Evolutionary conservation across 2,329 filamentous ascomycete species (phyloP), one percentile per base, ranked within the genome.

Genomic region (Pyrenochaeta sp.): DNA sequence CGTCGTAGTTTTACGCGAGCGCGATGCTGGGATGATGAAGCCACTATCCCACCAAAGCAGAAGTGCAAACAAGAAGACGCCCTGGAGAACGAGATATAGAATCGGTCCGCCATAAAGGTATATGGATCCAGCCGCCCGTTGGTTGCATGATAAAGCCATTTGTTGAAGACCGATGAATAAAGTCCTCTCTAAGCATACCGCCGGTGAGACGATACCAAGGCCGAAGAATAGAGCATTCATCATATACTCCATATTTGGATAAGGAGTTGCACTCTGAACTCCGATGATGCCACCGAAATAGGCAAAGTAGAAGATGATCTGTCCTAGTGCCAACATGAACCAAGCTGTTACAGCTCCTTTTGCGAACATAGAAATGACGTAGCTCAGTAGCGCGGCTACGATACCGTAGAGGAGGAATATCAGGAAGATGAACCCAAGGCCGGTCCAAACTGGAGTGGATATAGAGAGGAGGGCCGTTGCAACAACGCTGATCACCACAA

Each of bases 71-170:
- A 94, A 80, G 30, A 91, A 55, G 24, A 91, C 68, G 0, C 86
- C 86, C 72, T 97, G 93, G 0, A 92, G 44, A 48, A 92, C 83
- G 2, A 97, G 84, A 74, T 95, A 97, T 0, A 94, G 75, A 37
- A 96, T 93, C 0, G 92, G 91, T 0, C 91, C 91, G 28, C 93
- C 93, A 67, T 91, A 97, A 40, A 90, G 84, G 0, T 85, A 83
- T 39, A 96, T 87, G 3, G 84, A 87, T 2, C 86, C 89, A 0
- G 91, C 89, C 5, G 39, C 37, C 30, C 61, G 65, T 5, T 62
- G 62, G 30, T 0, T 92, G 90, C 93, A 97, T 1, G 90, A 84
- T 0, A 90, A 83, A 0, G 89, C 91, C 74, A 96, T 95, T 12
- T 93, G 68, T 13, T 67, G 61, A 2, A 70, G 59, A 10, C 68